A percentile compares a stretch with the other conserved stretches of the same genome.
phyloP scores from a whole-genome alignment of 306 rosid genomes.

The Prunus mongolica region DNA sequence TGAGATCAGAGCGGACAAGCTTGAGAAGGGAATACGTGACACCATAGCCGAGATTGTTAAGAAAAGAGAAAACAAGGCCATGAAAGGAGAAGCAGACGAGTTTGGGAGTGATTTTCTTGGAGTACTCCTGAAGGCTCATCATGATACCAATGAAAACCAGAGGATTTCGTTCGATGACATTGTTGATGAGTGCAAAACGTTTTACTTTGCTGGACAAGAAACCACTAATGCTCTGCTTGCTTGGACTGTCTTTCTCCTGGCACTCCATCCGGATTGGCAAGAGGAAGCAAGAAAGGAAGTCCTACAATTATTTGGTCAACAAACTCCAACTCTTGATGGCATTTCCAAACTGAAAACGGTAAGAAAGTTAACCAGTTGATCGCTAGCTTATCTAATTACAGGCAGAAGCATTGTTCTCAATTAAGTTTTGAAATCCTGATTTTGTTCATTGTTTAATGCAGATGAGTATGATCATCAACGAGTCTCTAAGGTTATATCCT shows the following conservation, averaged over 20 bases:
- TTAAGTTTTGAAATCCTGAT: too few species aligned
- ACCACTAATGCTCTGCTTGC: conserved; percentile 20
- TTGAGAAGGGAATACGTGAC: conserved; percentile 10
- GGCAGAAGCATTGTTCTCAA: too few species aligned
- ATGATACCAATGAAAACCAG: conserved; percentile 11
- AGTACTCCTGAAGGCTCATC: conserved; percentile 23
- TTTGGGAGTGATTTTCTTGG: conserved; percentile 33
- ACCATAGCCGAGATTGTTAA: conserved; percentile 4
- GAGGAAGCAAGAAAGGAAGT: conserved; percentile 29
- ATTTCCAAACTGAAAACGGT: conserved; percentile 18
- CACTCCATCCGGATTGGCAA: conserved; percentile 34
- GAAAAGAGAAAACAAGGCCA: conserved; percentile 21
- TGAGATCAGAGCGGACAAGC: conserved; percentile 22
- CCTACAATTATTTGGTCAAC: conserved; percentile 14
- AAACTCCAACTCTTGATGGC: conserved; percentile 13
- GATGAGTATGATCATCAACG: conserved; percentile 28
- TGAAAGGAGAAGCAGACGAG: background rate
- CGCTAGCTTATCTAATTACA: background rate
- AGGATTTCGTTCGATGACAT: conserved; percentile 10
- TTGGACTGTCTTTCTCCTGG: conserved; percentile 26
- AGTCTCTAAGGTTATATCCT: conserved; percentile 29
- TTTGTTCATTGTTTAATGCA: background rate
- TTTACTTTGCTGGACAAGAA: conserved; percentile 26
- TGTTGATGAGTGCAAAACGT: conserved; percentile 28
- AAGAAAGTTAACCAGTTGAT: background rate